Conservation (phyloP, 768 basidiomycete species). For the Asterophora lycoperdoides region DNA sequence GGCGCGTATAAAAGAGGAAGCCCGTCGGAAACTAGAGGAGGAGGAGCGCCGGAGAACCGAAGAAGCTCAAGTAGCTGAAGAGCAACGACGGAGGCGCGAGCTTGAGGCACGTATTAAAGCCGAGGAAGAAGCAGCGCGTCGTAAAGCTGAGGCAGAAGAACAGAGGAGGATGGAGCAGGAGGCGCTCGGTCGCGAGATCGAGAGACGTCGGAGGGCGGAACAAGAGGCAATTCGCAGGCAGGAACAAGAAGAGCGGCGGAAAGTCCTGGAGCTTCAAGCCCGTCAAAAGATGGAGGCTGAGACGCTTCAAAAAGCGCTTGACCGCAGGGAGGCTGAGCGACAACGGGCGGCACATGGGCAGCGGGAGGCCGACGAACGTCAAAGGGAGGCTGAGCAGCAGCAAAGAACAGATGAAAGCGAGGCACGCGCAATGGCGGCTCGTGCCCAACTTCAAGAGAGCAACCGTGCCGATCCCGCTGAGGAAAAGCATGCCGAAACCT, state of each 20-base stretch:
- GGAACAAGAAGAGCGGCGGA: conserved; percentile 13
- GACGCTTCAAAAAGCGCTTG: conserved; percentile 7
- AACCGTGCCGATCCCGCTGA: conserved; percentile 5
- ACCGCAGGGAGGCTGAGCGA: neutral
- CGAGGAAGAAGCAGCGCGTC: conserved; percentile 12
- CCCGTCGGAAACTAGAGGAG: conserved; percentile 10
- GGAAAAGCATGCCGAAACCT: conserved; percentile 20
- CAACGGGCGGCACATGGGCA: conserved; percentile 13
- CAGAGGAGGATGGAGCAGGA: conserved; percentile 15
- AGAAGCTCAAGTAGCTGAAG: conserved; percentile 7
- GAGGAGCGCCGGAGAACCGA: neutral
- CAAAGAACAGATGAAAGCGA: neutral
- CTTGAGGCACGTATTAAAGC: neutral
- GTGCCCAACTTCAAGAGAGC: neutral
- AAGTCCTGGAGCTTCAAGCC: conserved; percentile 11
- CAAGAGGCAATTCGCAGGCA: conserved; percentile 3
- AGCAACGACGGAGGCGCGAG: conserved; percentile 7
- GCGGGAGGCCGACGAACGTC: conserved; percentile 1
- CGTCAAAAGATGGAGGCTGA: conserved; percentile 11
- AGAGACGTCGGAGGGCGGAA: conserved; percentile 3
- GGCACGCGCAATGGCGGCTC: conserved; percentile 4
- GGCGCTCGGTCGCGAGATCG: neutral
- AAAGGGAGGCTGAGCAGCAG: conserved; percentile 1
- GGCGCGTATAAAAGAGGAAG: conserved; percentile 11
- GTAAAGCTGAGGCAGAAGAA: conserved; percentile 12